A percentile compares a stretch with the other conserved stretches of the same genome.
Conservation (phyloP, 192 early-diverging fungal genomes). For the Coemansia sp. region DNA sequence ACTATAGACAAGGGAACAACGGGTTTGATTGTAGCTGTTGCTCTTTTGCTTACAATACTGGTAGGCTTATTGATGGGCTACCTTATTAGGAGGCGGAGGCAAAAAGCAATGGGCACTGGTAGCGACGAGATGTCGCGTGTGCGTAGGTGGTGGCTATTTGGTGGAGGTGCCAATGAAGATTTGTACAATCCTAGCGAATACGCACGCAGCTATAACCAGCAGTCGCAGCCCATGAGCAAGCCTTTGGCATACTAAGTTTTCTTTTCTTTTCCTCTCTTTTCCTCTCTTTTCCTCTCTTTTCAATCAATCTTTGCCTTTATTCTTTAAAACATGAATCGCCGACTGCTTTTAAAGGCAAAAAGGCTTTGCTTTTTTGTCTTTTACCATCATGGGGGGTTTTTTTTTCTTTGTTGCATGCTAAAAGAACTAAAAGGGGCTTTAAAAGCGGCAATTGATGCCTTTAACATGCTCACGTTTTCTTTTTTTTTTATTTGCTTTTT, state of each 20-base stretch:
- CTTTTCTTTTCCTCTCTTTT: background rate
- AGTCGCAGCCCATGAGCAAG: background rate
- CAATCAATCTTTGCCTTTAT: background rate
- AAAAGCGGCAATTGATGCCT: background rate
- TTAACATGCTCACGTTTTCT: background rate
- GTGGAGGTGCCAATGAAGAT: background rate
- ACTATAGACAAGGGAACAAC: background rate
- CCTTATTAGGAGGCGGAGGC: background rate
- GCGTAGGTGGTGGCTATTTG: conserved; percentile 2
- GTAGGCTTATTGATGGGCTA: background rate
- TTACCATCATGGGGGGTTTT: background rate
- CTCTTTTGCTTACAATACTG: background rate
- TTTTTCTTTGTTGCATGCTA: background rate
- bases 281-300: background rate
- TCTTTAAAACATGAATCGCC: background rate
- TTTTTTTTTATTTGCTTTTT: background rate
- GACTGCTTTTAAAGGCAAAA: background rate
- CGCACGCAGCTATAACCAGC: background rate
- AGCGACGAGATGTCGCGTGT: background rate
- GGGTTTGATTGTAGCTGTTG: background rate
- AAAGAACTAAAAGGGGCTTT: background rate
- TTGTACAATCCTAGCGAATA: background rate
- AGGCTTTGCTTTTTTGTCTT: background rate
- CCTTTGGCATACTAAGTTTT: background rate
- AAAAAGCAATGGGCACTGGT: background rate